A percentile compares a stretch with the other conserved stretches of the same genome.
phyloP scores from a whole-genome alignment of 2,329 filamentous ascomycete species.

The Penicillium sp. region DNA sequence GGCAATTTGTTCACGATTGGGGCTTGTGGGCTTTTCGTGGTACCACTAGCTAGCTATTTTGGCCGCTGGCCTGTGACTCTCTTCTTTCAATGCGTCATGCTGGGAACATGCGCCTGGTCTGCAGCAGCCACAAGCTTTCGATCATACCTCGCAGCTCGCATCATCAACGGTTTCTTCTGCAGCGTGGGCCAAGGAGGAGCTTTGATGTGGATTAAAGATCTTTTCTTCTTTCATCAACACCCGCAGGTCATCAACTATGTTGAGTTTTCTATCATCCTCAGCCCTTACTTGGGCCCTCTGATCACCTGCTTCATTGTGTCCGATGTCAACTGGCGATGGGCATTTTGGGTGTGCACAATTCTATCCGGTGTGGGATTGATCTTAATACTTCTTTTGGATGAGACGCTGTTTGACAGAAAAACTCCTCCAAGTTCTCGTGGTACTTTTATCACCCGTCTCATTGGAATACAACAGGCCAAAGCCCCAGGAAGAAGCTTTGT shows the following conservation, averaged over 20 bases:
- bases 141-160: slow-evolving; percentile 55
- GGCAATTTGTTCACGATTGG: slow-evolving; percentile 59
- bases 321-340: slow-evolving; percentile 38
- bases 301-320: slow-evolving; percentile 57
- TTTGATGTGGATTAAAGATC: slow-evolving; percentile 60
- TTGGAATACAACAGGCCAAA: slow-evolving; percentile 33
- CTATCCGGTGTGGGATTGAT: slow-evolving; percentile 26
- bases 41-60: slow-evolving; percentile 48
- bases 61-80: slow-evolving; percentile 48
- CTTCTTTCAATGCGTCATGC: slow-evolving; percentile 31
- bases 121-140: slow-evolving; percentile 50
- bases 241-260: slow-evolving; percentile 41
- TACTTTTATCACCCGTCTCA: slow-evolving; percentile 18
- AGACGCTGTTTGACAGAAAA: slow-evolving; percentile 33
- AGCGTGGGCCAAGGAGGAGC: slow-evolving; percentile 45
- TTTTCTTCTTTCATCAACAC: slow-evolving; percentile 65
- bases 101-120: slow-evolving; percentile 44
- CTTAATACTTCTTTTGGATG: slow-evolving; percentile 29
- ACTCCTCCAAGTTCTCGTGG: background rate
- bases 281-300: slow-evolving; percentile 45
- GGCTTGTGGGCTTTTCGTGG: slow-evolving; percentile 44
- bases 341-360: slow-evolving; percentile 31
- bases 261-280: slow-evolving; percentile 45
- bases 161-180: slow-evolving; percentile 54
- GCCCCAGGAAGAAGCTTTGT: slow-evolving; percentile 42